Base-by-base conservation (phyloP, 2,329 filamentous ascomycete genomes). In the Alternaria triticina region DNA sequence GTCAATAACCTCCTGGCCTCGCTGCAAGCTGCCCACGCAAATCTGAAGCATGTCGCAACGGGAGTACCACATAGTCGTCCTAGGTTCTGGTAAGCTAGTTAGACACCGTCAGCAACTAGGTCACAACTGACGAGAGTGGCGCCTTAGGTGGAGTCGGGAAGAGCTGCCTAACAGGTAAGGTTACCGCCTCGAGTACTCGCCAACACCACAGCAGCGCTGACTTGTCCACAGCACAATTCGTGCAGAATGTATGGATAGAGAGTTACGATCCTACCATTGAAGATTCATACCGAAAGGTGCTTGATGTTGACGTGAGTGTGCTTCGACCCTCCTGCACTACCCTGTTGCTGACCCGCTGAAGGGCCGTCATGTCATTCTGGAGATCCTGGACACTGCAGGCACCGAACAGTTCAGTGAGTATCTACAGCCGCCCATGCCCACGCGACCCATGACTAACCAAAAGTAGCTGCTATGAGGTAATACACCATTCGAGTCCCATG, bases 191-290 rank as follows among this genome's bases (percentile, higher is more conserved):
- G 25, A 33, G 27, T 36, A 30, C 57, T 51, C 46, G 17, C 44
- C 27, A 25, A 30, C 15, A 3, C 59, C 46, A 20, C 49, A 27
- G 40, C 50, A 43, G 30, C 27, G 62, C 73, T 76, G 51, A 77
- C 65, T 12, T 33, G 22, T 17, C 15, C 40, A 55, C 60, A 81
- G 93, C 94, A 74, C 93, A 97, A 85, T 97, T 96, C 75, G 93
- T 97, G 56, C 93, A 96, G 81, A 94, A 96, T 82, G 91, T 96
- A 73, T 96, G 93, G 92, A 95, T 97, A 77, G 93, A 97, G 81
- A 86, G 85, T 68, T 89, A 89, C 76, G 86, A 89, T 76, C 86
- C 86, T 2, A 89, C 86, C 9, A 88, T 89, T 68, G 86, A 89
- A 73, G 86, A 89, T 72, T 88, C 86, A 12, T 88, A 88, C 70